A percentile compares a stretch with the other conserved stretches of the same genome.
These are phyloP conservation scores for Daldinia concentrica DNA, from an alignment of 495 filamentous ascomycete genomes.

Conservation along the genomic window DNA sequence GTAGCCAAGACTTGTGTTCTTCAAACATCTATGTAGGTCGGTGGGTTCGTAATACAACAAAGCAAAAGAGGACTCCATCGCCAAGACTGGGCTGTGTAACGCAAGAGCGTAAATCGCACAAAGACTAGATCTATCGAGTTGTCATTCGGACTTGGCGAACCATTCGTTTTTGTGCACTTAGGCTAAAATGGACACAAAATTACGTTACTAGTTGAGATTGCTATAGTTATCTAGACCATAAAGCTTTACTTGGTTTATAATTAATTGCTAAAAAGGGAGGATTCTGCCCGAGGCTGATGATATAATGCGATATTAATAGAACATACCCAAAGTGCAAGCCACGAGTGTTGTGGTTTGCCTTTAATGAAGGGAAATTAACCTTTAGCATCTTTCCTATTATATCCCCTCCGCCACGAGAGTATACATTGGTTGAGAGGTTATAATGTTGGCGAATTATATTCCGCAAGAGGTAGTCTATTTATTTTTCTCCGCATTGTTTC, in stretches of 20 bases:
- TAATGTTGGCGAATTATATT: too few relatives aligned
- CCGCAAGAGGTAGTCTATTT: too few relatives aligned
- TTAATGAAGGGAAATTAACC: too few relatives aligned
- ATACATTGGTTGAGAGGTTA: too few relatives aligned
- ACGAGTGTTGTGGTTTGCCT: too few relatives aligned
- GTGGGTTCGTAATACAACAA: not conserved
- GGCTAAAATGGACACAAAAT: not conserved
- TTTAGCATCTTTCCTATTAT: too few relatives aligned
- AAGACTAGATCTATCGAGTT: slow-evolving; percentile 1
- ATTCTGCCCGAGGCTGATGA: too few relatives aligned
- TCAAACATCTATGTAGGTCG: not conserved
- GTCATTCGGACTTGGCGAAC: not conserved
- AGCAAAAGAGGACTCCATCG: not conserved
- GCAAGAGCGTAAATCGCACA: not conserved
- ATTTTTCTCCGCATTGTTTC: too few relatives aligned
- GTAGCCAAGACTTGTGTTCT: not conserved
- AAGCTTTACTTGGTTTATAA: not conserved
- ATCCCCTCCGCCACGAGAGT: too few relatives aligned
- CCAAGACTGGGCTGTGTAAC: not conserved
- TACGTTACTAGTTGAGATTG: not conserved
- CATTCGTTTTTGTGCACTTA: not conserved
- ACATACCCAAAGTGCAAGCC: too few relatives aligned
- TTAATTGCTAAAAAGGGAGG: not conserved
- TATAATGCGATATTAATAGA: too few relatives aligned
- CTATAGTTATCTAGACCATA: not conserved